phyloP scores from a whole-genome alignment of 1,284 basidiomycete species.

The Vanrija humicola region DNA sequence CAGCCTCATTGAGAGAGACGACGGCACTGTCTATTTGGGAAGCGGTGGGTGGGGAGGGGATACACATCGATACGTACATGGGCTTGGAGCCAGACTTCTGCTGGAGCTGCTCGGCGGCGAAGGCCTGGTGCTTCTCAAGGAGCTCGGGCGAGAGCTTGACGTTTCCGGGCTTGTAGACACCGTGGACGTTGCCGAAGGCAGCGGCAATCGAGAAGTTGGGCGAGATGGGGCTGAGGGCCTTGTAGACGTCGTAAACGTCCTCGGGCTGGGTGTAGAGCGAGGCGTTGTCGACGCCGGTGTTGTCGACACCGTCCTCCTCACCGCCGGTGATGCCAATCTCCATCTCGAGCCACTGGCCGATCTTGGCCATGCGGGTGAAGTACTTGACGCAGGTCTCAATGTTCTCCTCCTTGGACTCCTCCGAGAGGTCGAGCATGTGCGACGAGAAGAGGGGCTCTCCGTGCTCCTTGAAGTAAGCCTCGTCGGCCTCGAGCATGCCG shows the following conservation, averaged over 20 bases:
- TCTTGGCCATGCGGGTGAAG: conserved; percentile 89
- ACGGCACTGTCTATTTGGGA: conserved; percentile 48
- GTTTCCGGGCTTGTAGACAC: conserved; percentile 93
- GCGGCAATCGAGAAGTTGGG: conserved; percentile 97
- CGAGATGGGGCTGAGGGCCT: conserved; percentile 74
- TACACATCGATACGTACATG: conserved; percentile 57
- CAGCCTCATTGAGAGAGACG: conserved; percentile 34
- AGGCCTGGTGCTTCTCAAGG: conserved; percentile 85
- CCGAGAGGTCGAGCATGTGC: conserved; percentile 99
- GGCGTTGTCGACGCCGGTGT: conserved; percentile 89
- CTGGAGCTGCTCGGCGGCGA: conserved; percentile 68
- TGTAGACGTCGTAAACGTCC: conserved; percentile 90
- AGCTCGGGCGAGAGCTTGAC: conserved; percentile 89
- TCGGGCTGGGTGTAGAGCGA: conserved; percentile 96
- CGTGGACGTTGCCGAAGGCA: conserved; percentile 89
- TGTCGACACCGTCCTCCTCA: conserved; percentile 98
- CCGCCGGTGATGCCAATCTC: conserved; percentile 99
- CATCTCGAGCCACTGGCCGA: conserved; percentile 99
- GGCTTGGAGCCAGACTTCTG: conserved; percentile 57
- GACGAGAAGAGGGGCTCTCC: conserved; percentile 75
- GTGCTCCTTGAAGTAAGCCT: conserved; percentile 87
- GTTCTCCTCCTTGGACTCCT: conserved; percentile 97
- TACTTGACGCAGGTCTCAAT: conserved; percentile 91
- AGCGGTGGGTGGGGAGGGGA: conserved; percentile 21
- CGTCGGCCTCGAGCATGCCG: conserved; percentile 94